Evolutionary conservation across 305 asterid genomes (phyloP).

Genomic region (Solanum hybrid): DNA sequence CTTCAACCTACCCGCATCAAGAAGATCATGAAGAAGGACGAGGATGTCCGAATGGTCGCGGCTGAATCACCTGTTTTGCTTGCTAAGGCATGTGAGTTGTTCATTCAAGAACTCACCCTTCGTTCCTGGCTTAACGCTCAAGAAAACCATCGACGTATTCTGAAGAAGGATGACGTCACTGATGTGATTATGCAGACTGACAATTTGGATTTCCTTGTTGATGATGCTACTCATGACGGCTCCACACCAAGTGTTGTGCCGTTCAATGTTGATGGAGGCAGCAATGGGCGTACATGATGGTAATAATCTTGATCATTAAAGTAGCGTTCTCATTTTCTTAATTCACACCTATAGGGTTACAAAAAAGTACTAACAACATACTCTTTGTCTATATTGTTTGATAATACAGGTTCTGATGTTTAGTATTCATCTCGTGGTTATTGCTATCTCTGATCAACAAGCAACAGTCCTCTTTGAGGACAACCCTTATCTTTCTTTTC

Average conservation of each 20-base stretch:
- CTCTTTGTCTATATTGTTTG: not conserved
- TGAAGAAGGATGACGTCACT: conserved; percentile 9
- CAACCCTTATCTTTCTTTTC: not conserved
- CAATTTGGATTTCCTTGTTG: not conserved
- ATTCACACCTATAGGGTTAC: not conserved
- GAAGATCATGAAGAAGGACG: conserved; percentile 76
- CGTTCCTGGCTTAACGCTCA: conserved; percentile 91
- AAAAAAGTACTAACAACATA: not conserved
- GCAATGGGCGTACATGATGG: conserved; percentile 45
- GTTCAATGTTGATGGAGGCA: conserved; percentile 25
- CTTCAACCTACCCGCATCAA: conserved; percentile 47
- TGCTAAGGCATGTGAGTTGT: conserved; percentile 86
- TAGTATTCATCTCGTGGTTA: rapidly evolving
- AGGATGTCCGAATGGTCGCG: conserved; percentile 82
- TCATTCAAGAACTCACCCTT: conserved; percentile 80
- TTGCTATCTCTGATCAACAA: no score
- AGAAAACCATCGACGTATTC: conserved; percentile 59
- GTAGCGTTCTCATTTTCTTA: conserved; percentile 9
- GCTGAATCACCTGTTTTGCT: conserved; percentile 81
- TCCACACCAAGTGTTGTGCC: not conserved
- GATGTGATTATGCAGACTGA: conserved; percentile 13
- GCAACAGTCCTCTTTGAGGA: not conserved
- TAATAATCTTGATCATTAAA: conserved; percentile 45
- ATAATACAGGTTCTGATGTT: no score
- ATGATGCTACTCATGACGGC: conserved; percentile 23